A percentile compares a stretch with the other conserved stretches of the same genome.
phyloP scores from a whole-genome alignment of 352 stramenopile species.

The Globisporangium echinulatum region DNA sequence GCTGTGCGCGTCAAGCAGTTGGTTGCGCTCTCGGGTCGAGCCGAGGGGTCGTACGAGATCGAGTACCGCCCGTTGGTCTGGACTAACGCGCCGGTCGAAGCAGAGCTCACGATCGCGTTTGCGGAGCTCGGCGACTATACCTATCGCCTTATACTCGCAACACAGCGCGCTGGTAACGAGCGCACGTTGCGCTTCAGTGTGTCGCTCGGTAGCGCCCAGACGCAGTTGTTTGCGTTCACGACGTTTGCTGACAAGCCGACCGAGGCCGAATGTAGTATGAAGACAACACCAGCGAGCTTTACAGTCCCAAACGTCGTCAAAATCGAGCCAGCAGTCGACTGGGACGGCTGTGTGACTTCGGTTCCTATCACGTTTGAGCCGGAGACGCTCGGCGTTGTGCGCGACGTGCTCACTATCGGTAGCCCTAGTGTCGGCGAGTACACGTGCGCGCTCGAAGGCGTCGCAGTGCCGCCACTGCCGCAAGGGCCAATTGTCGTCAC shows the following conservation, averaged over 20 bases:
- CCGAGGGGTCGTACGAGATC: slow-evolving; percentile 85
- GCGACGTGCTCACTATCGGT: slow-evolving; percentile 64
- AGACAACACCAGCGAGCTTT: slow-evolving; percentile 66
- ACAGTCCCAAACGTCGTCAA: slow-evolving; percentile 37
- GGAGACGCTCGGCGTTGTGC: slow-evolving; percentile 79
- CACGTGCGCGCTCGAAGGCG: slow-evolving; percentile 72
- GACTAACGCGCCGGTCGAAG: slow-evolving; percentile 31
- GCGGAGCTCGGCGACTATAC: slow-evolving; percentile 85
- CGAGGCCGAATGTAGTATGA: slow-evolving; percentile 55
- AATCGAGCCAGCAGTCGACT: slow-evolving; percentile 48
- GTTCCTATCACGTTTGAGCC: slow-evolving; percentile 87
- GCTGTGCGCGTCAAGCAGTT: slow-evolving; percentile 67
- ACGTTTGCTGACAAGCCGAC: slow-evolving; percentile 30
- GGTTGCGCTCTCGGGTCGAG: slow-evolving; percentile 51
- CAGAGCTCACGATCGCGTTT: slow-evolving; percentile 66
- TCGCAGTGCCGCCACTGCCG: slow-evolving; percentile 67
- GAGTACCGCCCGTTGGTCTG: slow-evolving; percentile 85
- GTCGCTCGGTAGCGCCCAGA: slow-evolving; percentile 67
- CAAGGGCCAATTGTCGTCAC: slow-evolving; percentile 78
- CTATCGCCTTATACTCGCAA: slow-evolving; percentile 76
- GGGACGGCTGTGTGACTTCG: slow-evolving; percentile 61
- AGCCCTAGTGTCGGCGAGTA: slow-evolving; percentile 75
- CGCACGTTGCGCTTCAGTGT: slow-evolving; percentile 79
- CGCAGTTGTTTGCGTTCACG: slow-evolving; percentile 76
- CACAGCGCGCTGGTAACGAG: slow-evolving; percentile 62